Base-by-base conservation (phyloP, 768 basidiomycete genomes). In the Botryobasidium botryosum region DNA sequence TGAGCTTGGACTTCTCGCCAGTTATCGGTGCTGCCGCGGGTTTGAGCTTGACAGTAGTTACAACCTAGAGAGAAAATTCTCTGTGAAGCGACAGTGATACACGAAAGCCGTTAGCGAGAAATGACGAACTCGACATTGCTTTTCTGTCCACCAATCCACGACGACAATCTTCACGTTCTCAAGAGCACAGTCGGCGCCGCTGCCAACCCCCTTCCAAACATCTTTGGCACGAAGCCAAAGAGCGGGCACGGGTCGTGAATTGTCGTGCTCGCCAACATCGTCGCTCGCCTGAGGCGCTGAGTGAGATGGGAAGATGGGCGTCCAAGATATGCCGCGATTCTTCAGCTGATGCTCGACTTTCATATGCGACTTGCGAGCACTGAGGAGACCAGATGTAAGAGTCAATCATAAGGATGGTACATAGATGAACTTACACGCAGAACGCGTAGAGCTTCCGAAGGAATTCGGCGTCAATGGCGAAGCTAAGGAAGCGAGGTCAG, bases 61-160 rank as follows among this genome's bases (percentile, higher is more conserved):
- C 77, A 12, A 90, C 83, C 70, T 83, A 26, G 17, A 36, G 28
- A 18, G 26, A n/a, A 10, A 28, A 21, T 12, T n/a, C 7, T 44
- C 46, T 20, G 25, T 6, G 6, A 47, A 35, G 41, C 25, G 48
- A 46, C 39, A 35, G 49, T 44, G 38, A 49, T 33, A 33, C 29
- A 36, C 3, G 37, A 25, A n/a, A 41, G 18, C 15, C 46, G 29
- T 15, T 28, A 42, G 13, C 27, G 29, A 13, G 24, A 36, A 24
- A 6, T 5, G 36, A 38, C 51, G 45, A 39, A 60, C 61, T 60
- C 77, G 74, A 2, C 78, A 79, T 49, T 74, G 76, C 50, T 75
- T 75, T 39, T 79, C 74, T 3, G 78, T 79, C 88, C 88, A 91
- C 88, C 88, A 91, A 50, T 86, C 79, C 13, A 86, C 66, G n/a